A percentile compares a stretch with the other conserved stretches of the same genome.
phyloP scores from a whole-genome alignment of 805 yeast genomes.

The Candida succiphila region DNA sequence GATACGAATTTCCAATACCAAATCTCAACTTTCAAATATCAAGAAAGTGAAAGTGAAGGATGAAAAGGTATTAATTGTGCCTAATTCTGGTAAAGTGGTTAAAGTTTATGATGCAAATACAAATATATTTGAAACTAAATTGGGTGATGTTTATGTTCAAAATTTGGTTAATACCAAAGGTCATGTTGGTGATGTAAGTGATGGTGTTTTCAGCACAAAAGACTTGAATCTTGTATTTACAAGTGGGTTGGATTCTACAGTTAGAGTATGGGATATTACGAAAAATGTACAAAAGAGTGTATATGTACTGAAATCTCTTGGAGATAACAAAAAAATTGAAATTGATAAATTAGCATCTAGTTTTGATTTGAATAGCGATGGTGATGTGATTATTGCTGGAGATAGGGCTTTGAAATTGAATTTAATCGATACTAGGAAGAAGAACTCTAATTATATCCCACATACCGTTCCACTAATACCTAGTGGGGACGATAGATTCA shows the following conservation, averaged over 20 bases:
- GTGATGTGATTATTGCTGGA: constrained; percentile 3
- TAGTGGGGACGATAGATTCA: background rate
- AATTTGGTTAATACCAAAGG: constrained; percentile 18
- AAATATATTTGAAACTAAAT: constrained; percentile 5
- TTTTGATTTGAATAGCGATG: background rate
- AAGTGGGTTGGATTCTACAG: constrained; percentile 15
- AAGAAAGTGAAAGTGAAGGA: constrained; percentile 1
- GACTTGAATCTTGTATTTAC: constrained; percentile 7
- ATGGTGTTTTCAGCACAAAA: constrained; percentile 9
- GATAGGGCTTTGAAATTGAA: constrained; percentile 2
- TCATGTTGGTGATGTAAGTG: constrained; percentile 14
- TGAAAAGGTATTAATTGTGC: constrained; percentile 4
- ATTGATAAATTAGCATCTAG: background rate
- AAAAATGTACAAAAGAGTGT: constrained; percentile 8
- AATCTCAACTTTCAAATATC: constrained; percentile 2
- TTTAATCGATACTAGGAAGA: constrained; percentile 1
- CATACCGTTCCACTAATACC: background rate
- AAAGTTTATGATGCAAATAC: constrained; percentile 9
- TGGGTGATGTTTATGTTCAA: constrained; percentile 16
- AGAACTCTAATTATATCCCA: background rate
- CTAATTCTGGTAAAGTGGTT: constrained; percentile 8
- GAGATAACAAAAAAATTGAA: constrained; percentile 1
- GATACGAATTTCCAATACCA: too few relatives aligned
- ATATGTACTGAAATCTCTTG: constrained; percentile 2
- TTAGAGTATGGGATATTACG: constrained; percentile 15